Conservation (phyloP, 768 basidiomycete genomes). For the Saitozyma podzolica region DNA sequence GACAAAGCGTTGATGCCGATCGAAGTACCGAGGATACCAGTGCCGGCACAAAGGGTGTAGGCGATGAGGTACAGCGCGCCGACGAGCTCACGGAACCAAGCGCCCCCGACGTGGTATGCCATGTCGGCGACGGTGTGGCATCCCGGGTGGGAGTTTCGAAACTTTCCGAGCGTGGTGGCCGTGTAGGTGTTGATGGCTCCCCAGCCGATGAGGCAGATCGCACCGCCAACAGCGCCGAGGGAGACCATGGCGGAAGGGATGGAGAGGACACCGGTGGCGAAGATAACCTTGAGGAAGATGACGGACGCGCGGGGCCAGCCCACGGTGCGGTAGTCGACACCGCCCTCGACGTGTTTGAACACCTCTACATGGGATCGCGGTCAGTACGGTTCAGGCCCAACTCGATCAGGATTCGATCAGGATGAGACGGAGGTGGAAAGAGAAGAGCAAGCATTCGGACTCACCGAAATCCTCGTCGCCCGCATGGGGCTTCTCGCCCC, state of each 20-base stretch:
- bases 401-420: neutral
- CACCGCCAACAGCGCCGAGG: slow-evolving; percentile 17
- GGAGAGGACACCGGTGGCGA: slow-evolving; percentile 22
- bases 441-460: neutral
- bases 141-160: slow-evolving; percentile 18
- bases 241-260: slow-evolving; percentile 18
- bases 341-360: slow-evolving; percentile 20
- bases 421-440: neutral
- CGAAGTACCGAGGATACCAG: slow-evolving; percentile 21
- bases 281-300: slow-evolving; percentile 24
- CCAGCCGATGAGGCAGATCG: slow-evolving; percentile 17
- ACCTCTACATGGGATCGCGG: slow-evolving; percentile 4
- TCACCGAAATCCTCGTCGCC: slow-evolving; percentile 21
- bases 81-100: slow-evolving; percentile 17
- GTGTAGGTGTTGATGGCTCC: slow-evolving; percentile 14
- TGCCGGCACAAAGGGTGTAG: slow-evolving; percentile 17
- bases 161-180: slow-evolving; percentile 15
- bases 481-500: slow-evolving; percentile 7
- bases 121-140: slow-evolving; percentile 22
- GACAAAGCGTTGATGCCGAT: slow-evolving; percentile 31
- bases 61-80: slow-evolving; percentile 17
- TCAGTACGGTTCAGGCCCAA: too few species aligned
- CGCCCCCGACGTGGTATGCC: slow-evolving; percentile 16
- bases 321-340: slow-evolving; percentile 18
- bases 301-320: slow-evolving; percentile 15